Conservation (phyloP, 2,329 filamentous ascomycete species). For the Teratosphaeria pseudoeucalypti region DNA sequence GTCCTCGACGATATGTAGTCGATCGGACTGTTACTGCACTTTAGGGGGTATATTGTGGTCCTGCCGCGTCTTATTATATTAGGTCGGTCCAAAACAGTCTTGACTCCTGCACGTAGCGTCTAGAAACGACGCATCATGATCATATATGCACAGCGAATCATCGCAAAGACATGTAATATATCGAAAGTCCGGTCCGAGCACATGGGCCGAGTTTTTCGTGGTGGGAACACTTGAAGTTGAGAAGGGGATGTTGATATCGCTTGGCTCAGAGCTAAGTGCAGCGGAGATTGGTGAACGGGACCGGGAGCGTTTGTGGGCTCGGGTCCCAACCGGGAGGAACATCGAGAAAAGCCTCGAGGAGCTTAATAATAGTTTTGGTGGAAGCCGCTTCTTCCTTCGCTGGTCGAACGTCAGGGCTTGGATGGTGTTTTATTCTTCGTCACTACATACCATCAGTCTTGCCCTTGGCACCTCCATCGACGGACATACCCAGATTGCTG, state of each 20-base stretch:
- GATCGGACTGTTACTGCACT: neutral
- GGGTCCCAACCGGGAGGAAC: neutral
- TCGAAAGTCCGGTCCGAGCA: neutral
- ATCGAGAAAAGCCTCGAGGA: neutral
- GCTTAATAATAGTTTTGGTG: neutral
- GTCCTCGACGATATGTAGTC: neutral
- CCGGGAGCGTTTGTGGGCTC: neutral
- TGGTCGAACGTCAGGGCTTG: too few species aligned
- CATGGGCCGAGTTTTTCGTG: neutral
- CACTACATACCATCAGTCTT: too few species aligned
- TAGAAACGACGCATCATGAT: neutral
- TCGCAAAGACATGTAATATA: neutral
- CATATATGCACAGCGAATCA: neutral
- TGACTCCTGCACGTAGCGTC: neutral
- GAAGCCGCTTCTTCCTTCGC: too few species aligned
- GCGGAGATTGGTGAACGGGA: neutral
- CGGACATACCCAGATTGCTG: too few species aligned
- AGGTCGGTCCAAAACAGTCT: neutral
- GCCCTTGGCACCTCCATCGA: too few species aligned
- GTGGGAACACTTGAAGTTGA: too few species aligned
- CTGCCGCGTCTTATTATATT: neutral
- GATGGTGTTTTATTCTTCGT: too few species aligned
- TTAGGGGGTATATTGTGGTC: neutral
- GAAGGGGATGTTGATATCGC: neutral
- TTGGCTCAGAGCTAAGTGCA: neutral